Conservation (phyloP, 2,329 filamentous ascomycete genomes). For the Neofusicoccum umdonicola region DNA sequence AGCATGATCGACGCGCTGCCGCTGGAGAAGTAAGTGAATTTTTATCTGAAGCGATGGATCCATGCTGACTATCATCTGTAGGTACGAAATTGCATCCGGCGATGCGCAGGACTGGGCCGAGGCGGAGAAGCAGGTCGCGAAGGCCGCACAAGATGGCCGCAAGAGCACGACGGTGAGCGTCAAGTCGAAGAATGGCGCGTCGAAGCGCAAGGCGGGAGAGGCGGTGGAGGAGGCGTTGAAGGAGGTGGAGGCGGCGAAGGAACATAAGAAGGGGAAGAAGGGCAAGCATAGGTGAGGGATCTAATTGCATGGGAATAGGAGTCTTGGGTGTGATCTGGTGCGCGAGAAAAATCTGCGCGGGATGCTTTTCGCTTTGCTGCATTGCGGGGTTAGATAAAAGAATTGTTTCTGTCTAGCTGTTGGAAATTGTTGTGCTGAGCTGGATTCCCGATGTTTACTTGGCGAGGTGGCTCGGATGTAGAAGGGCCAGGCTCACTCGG, state of each 20-base stretch:
- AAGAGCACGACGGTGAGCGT: constrained; percentile 71
- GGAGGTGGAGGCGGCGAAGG: constrained; percentile 33
- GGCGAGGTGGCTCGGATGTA: too few species aligned
- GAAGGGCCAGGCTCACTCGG: too few species aligned
- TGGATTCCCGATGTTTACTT: too few species aligned
- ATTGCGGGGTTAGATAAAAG: too few species aligned
- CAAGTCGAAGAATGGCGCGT: constrained; percentile 63
- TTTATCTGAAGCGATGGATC: not conserved
- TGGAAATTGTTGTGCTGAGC: too few species aligned
- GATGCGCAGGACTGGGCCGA: constrained; percentile 54
- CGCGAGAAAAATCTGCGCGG: too few species aligned
- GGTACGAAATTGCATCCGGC: constrained; percentile 48
- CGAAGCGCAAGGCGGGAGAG: constrained; percentile 70
- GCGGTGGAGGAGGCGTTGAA: constrained; percentile 49
- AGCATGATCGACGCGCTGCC: constrained; percentile 88
- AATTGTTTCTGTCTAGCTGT: too few species aligned
- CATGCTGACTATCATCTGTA: not conserved
- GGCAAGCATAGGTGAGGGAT: constrained; percentile 1
- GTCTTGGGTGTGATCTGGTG: too few species aligned
- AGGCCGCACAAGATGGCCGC: constrained; percentile 50
- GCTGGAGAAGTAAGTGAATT: constrained; percentile 69
- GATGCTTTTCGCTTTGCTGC: too few species aligned
- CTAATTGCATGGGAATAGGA: not conserved
- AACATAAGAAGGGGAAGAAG: constrained; percentile 32
- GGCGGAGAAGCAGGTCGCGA: constrained; percentile 69